A percentile compares a stretch with the other conserved stretches of the same genome.
Conservation (phyloP, 2,329 filamentous ascomycete genomes). For the Trichoderma simmonsii region DNA sequence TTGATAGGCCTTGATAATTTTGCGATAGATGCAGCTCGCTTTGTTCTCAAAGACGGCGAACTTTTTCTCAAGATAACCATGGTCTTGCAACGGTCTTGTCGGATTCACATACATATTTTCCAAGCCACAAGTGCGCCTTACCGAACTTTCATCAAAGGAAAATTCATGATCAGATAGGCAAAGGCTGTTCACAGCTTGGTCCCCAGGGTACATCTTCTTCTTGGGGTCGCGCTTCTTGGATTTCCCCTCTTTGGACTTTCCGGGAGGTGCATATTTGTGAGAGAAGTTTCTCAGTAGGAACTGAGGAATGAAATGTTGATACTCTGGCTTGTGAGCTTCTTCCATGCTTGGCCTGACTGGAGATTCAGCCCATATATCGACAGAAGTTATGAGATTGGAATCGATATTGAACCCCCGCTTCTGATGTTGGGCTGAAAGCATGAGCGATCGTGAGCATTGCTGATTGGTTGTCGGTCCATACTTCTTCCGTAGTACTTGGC, state of each 20-base stretch:
- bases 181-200: neutral
- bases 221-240: neutral
- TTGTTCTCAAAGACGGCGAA: neutral
- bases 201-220: neutral
- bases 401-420: neutral
- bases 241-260: neutral
- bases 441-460: neutral
- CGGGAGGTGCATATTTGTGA: neutral
- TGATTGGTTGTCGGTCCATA: neutral
- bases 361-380: neutral
- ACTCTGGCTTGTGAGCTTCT: neutral
- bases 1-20: neutral
- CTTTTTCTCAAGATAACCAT: neutral
- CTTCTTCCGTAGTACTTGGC: neutral
- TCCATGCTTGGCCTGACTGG: neutral
- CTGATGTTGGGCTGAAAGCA: neutral
- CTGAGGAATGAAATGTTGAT: conserved; percentile 15
- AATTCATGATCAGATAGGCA: neutral
- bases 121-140: neutral
- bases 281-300: conserved; percentile 2
- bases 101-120: neutral
- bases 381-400: neutral
- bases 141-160: neutral
- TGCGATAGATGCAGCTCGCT: neutral
- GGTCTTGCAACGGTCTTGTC: neutral